Base-by-base conservation (phyloP, 2,329 filamentous ascomycete species). In the Thelonectria rubi region DNA sequence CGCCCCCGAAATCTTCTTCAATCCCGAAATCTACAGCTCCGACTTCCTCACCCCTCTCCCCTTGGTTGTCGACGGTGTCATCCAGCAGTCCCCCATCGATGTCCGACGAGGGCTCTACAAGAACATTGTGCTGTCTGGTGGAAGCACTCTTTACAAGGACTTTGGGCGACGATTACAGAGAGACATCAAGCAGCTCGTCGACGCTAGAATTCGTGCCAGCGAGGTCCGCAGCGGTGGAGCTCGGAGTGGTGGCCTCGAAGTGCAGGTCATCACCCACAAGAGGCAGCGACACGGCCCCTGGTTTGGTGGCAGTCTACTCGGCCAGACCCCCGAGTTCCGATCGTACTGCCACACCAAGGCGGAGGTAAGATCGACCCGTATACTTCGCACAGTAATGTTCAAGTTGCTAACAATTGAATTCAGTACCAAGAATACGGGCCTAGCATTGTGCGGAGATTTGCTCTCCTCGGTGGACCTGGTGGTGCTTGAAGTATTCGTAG, bases 1-100 rank as follows among this genome's bases (percentile, higher is more conserved):
- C 62, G 95, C 95, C 2, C 96, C 96, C 21, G 95, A 99, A 79
- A 99, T 99, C 75, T 99, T 99, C 81, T 99, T 99, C 88, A 99
- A 99, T 80, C 95, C 95, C 30, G 95, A 99, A 81, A 99, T 99
- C 74, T 98, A 98, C 85, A 97, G 93, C 64, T 98, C 94, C 69
- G 95, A 99, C 77, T 99, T 99, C 83, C 82, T 99, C 68, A 99
- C 95, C 12, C 95, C 95, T 14, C 86, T 99, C 9, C 95, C 95
- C 21, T 91, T 87, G 52, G 95, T 99, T 52, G 96, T 99, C 64
- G 95, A 99, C 75, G 91, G 91, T 58, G 95, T 98, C 66, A 99
- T 99, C 72, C 95, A 99, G 80, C 94, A 93, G 58, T 97, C 94
- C 34, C 95, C 95, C 43, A 99, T 99, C 72, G 95, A 99, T 75